phyloP scores from a whole-genome alignment of 2,329 filamentous ascomycete species.

The Fusarium newnesense region DNA sequence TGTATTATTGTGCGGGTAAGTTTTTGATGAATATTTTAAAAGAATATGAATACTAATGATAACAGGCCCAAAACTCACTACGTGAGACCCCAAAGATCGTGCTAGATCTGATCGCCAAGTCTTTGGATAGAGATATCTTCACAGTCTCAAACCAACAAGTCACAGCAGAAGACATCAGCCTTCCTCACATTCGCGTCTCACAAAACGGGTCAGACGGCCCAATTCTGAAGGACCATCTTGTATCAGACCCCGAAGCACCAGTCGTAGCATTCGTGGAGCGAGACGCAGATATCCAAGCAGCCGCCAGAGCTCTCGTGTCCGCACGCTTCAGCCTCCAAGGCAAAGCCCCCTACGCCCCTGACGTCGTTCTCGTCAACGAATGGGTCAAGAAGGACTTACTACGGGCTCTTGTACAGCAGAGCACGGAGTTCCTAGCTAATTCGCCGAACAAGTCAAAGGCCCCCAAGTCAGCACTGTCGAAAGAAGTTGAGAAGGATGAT shows the following conservation, averaged over 20 bases:
- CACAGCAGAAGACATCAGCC: background rate
- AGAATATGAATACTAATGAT: accelerated
- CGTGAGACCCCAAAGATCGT: slow-evolving; percentile 14
- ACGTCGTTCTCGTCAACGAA: slow-evolving; percentile 36
- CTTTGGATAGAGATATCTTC: slow-evolving; percentile 21
- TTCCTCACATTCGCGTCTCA: slow-evolving; percentile 9
- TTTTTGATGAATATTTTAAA: accelerated
- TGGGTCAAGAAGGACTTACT: slow-evolving; percentile 40
- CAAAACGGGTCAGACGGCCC: slow-evolving; percentile 14
- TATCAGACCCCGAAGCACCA: slow-evolving; percentile 11
- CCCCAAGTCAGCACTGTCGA: background rate
- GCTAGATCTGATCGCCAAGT: background rate
- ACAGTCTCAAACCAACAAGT: background rate
- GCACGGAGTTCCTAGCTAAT: background rate
- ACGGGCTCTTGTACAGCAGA: slow-evolving; percentile 20
- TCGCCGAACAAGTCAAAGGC: background rate
- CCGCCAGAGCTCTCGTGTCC: slow-evolving; percentile 24
- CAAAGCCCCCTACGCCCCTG: slow-evolving; percentile 35
- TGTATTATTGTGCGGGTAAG: slow-evolving; percentile 31
- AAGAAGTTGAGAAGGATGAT: slow-evolving; percentile 14
- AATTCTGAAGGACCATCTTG: background rate
- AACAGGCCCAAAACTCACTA: slow-evolving; percentile 1
- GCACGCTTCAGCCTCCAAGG: slow-evolving; percentile 30
- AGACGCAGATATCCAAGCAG: slow-evolving; percentile 31
- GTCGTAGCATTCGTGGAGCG: slow-evolving; percentile 34